A percentile compares a stretch with the other conserved stretches of the same genome.
Conservation (phyloP, 2,329 filamentous ascomycete genomes). For the Tolypocladium inflatum region DNA sequence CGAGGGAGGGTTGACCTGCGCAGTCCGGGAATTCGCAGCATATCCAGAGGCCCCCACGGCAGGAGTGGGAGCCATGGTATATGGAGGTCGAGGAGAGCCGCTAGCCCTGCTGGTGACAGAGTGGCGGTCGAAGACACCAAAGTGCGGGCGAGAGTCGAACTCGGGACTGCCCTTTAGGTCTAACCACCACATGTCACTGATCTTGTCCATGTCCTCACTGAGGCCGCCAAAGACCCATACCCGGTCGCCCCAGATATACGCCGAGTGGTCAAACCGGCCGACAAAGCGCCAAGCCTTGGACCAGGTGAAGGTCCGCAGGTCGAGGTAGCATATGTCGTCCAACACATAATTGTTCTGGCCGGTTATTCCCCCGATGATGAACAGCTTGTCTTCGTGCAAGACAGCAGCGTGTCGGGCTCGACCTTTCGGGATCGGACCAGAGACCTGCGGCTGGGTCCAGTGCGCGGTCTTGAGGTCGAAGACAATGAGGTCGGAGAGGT, state of each 20-base stretch:
- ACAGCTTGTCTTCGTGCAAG: constrained; percentile 91
- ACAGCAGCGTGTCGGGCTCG: constrained; percentile 89
- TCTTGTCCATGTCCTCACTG: constrained; percentile 93
- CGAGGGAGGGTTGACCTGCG: constrained; percentile 56
- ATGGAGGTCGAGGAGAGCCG: constrained; percentile 42
- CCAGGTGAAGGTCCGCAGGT: constrained; percentile 97
- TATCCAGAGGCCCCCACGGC: constrained; percentile 53
- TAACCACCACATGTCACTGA: constrained; percentile 93
- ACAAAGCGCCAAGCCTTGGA: constrained; percentile 94
- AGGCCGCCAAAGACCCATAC: constrained; percentile 96
- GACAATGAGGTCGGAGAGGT: constrained; percentile 90
- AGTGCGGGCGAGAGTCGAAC: constrained; percentile 60
- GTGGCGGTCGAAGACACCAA: constrained; percentile 41
- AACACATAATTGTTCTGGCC: constrained; percentile 86
- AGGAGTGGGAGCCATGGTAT: constrained; percentile 38
- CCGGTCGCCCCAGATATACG: constrained; percentile 82
- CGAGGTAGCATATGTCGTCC: constrained; percentile 93
- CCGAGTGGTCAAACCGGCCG: constrained; percentile 86
- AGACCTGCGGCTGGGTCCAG: constrained; percentile 87
- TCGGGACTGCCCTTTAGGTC: constrained; percentile 86
- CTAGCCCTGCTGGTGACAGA: constrained; percentile 28
- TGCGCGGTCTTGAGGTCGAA: constrained; percentile 91
- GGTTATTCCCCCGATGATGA: constrained; percentile 91
- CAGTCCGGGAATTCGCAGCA: constrained; percentile 57
- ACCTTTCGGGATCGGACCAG: constrained; percentile 77